phyloP scores from a whole-genome alignment of 495 filamentous ascomycete genomes.

The Tuber umbilicatum region DNA sequence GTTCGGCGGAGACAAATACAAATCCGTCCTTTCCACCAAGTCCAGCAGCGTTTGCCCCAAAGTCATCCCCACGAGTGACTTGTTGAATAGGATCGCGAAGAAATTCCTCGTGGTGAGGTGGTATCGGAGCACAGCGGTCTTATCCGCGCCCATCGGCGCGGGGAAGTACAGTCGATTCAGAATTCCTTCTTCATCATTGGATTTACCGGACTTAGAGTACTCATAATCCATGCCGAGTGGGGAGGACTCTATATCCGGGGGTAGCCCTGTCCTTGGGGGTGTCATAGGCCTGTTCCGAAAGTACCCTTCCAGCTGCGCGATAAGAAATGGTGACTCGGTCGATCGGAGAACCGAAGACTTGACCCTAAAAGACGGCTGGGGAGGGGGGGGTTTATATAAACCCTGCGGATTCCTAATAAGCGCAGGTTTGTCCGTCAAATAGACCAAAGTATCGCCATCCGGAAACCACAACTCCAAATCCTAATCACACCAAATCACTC shows the following conservation, averaged over 20 bases:
- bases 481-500: constrained; percentile 38
- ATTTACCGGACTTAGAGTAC: constrained; percentile 39
- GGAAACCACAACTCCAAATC: constrained; percentile 60
- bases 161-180: constrained; percentile 58
- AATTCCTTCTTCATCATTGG: constrained; percentile 48
- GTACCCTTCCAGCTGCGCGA: constrained; percentile 50
- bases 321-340: constrained; percentile 51
- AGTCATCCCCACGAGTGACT: constrained; percentile 55
- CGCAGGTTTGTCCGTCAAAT: constrained; percentile 45
- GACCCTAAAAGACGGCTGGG: constrained; percentile 53
- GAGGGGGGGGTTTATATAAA: constrained; percentile 43
- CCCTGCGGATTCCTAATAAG: constrained; percentile 33
- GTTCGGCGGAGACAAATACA: constrained; percentile 48
- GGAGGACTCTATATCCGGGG: background rate
- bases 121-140: constrained; percentile 48
- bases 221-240: constrained; percentile 36
- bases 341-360: constrained; percentile 53
- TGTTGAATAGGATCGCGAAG: constrained; percentile 54
- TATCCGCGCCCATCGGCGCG: constrained; percentile 47
- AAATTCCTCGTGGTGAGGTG: constrained; percentile 59
- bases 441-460: constrained; percentile 57
- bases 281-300: constrained; percentile 44
- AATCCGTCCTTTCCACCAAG: constrained; percentile 51
- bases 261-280: constrained; percentile 15
- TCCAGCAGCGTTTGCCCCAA: constrained; percentile 55